Conservation (phyloP, 768 basidiomycete genomes). For the Cyclocybe aegerita region DNA sequence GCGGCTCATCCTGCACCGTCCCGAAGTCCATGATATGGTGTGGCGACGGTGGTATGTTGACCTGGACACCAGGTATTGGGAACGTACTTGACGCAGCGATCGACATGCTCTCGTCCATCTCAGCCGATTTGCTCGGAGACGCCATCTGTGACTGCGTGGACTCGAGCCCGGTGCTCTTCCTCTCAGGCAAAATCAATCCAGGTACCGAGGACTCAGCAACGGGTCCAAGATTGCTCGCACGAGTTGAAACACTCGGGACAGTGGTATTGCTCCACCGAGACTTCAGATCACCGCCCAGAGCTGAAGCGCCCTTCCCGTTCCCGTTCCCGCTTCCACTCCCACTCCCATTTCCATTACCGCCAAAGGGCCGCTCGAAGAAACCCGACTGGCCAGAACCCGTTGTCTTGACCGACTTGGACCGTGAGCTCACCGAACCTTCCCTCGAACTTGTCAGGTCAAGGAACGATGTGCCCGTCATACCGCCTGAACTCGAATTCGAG, state of each 20-base stretch:
- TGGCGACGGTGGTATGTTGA: slow-evolving; percentile 42
- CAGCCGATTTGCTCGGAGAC: slow-evolving; percentile 20
- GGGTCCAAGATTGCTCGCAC: slow-evolving; percentile 3
- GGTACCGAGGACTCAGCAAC: neutral
- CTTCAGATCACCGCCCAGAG: slow-evolving; percentile 14
- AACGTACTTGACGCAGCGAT: slow-evolving; percentile 28
- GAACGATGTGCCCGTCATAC: too few species aligned
- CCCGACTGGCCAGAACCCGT: too few species aligned
- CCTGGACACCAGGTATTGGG: slow-evolving; percentile 37
- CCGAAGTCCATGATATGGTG: slow-evolving; percentile 26
- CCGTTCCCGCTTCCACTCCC: neutral
- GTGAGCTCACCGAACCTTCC: too few species aligned
- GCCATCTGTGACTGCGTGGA: too few species aligned
- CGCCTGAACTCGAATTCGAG: too few species aligned
- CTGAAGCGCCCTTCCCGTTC: neutral
- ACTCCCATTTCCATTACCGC: slow-evolving; percentile 8
- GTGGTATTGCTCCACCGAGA: slow-evolving; percentile 47
- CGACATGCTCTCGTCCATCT: slow-evolving; percentile 8
- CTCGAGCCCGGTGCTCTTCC: too few species aligned
- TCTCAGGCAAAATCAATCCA: too few species aligned
- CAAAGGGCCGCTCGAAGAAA: slow-evolving; percentile 10
- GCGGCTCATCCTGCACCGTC: neutral
- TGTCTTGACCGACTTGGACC: too few species aligned
- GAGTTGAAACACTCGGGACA: slow-evolving; percentile 24
- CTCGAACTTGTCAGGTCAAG: too few species aligned